Percentiles rank a stretch among this genome's conserved stretches.
Conservation (phyloP, 192 early-diverging fungal species). For the Lobosporangium transversale region DNA sequence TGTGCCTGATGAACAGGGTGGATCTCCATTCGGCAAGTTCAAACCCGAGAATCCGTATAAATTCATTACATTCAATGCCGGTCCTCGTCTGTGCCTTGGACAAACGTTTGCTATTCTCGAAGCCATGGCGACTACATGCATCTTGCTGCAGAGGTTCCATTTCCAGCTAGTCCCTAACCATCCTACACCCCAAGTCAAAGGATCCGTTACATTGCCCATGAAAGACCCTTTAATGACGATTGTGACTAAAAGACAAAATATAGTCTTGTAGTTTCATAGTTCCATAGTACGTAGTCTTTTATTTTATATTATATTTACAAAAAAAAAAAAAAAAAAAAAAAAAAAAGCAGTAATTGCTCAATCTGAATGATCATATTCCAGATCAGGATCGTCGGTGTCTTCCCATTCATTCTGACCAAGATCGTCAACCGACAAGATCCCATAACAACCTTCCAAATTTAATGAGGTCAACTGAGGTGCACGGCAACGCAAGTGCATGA, state of each 20-base stretch:
- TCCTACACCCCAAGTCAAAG: constrained; percentile 1
- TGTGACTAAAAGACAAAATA: neutral
- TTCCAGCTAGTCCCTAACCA: constrained; percentile 46
- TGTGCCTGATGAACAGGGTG: neutral
- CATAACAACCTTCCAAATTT: constrained; percentile 47
- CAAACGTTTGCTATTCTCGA: constrained; percentile 52
- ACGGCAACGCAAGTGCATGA: constrained; percentile 12
- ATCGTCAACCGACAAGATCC: constrained; percentile 12
- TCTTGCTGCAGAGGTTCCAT: constrained; percentile 36
- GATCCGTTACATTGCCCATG: constrained; percentile 45
- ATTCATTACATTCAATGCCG: constrained; percentile 67
- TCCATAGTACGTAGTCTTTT: neutral
- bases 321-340: no score
- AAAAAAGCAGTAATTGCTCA: no score
- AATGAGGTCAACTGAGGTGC: constrained; percentile 12
- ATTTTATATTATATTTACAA: no score
- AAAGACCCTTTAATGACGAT: constrained; percentile 30
- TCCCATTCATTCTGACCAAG: constrained; percentile 41
- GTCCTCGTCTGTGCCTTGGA: constrained; percentile 57
- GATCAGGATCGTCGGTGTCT: constrained; percentile 13
- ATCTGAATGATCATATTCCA: no score
- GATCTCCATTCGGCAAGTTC: constrained; percentile 30
- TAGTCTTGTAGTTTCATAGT: neutral
- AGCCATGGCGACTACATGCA: constrained; percentile 34
- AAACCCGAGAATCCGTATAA: constrained; percentile 51